A percentile compares a stretch with the other conserved stretches of the same genome.
Conservation (phyloP, 139 green algal species). For the Choricystis sp. region DNA sequence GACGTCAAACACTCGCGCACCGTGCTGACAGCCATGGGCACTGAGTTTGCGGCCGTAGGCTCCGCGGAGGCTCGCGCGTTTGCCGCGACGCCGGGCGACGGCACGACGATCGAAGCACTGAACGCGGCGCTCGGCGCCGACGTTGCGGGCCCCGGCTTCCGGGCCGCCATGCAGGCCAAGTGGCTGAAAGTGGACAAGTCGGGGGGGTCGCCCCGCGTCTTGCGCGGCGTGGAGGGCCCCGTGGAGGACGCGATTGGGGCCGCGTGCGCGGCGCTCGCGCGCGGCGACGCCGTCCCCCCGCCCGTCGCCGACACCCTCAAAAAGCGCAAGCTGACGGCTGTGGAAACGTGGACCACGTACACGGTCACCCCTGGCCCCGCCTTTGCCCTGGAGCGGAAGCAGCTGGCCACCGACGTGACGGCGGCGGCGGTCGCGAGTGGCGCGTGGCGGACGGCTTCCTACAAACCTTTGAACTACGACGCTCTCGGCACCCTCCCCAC, state of each 20-base stretch:
- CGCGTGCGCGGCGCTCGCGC: conserved; percentile 30
- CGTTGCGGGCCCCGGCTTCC: conserved; percentile 67
- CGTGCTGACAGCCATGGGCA: conserved; percentile 60
- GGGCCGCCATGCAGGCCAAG: conserved; percentile 78
- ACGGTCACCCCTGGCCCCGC: conserved; percentile 71
- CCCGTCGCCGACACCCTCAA: conserved; percentile 25
- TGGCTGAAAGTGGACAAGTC: conserved; percentile 59
- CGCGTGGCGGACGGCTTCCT: conserved; percentile 63
- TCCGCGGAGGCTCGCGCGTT: conserved; percentile 81
- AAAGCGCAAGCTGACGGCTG: conserved; percentile 69
- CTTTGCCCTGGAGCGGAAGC: conserved; percentile 83
- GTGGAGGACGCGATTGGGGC: conserved; percentile 39
- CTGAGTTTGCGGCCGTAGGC: conserved; percentile 39
- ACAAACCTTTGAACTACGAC: conserved; percentile 97
- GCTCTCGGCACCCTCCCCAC: conserved; percentile 47
- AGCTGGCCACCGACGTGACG: conserved; percentile 88
- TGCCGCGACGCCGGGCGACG: conserved; percentile 39
- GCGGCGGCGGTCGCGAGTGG: conserved; percentile 79
- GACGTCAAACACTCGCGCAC: conserved; percentile 48
- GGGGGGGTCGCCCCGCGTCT: conserved; percentile 11
- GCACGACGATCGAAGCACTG: conserved; percentile 54
- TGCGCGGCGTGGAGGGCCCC: conserved; percentile 26
- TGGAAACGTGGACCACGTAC: conserved; percentile 68
- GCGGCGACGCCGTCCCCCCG: not conserved
- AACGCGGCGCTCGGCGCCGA: conserved; percentile 32